These are phyloP conservation scores for Daldinia childiae DNA, from an alignment of 495 filamentous ascomycete species.

Conservation along the genomic window DNA sequence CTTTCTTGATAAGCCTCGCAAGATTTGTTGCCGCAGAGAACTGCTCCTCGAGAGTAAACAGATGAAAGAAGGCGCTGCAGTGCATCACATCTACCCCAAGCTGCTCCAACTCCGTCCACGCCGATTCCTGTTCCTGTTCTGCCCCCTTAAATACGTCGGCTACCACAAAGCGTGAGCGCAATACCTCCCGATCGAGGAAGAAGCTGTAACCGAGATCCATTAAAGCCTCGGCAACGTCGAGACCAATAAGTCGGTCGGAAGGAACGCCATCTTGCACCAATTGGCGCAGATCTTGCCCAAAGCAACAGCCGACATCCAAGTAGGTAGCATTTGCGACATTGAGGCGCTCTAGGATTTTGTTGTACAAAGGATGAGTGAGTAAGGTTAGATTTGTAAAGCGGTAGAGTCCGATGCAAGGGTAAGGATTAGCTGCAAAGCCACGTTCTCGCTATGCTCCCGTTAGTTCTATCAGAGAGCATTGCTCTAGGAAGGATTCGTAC, in stretches of 20 bases:
- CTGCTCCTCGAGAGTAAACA: slow-evolving; percentile 62
- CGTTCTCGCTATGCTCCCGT: too few relatives aligned
- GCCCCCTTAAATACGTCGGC: slow-evolving; percentile 61
- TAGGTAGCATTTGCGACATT: slow-evolving; percentile 30
- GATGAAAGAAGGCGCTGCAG: slow-evolving; percentile 64
- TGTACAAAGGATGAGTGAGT: too few relatives aligned
- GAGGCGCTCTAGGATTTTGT: too few relatives aligned
- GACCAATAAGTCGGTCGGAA: slow-evolving; percentile 51
- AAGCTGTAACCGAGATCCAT: slow-evolving; percentile 64
- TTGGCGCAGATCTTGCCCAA: slow-evolving; percentile 59
- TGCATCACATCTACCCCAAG: slow-evolving; percentile 63
- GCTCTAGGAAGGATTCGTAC: too few relatives aligned
- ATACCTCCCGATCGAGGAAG: slow-evolving; percentile 56
- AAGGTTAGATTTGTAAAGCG: too few relatives aligned
- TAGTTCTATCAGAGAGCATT: too few relatives aligned
- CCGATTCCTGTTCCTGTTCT: slow-evolving; percentile 39
- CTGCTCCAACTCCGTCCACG: slow-evolving; percentile 48
- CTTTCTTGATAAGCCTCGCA: slow-evolving; percentile 51
- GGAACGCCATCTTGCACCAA: slow-evolving; percentile 56
- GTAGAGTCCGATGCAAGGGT: too few relatives aligned
- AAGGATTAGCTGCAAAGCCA: too few relatives aligned
- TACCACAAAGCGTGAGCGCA: slow-evolving; percentile 58
- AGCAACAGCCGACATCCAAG: slow-evolving; percentile 59
- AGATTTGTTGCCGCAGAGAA: slow-evolving; percentile 53
- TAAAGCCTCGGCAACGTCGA: slow-evolving; percentile 58